Percentiles rank a stretch among this genome's conserved stretches.
Evolutionary conservation across 2,329 filamentous ascomycete genomes (phyloP).

Genomic region (Chrysoporthe puriensis): DNA sequence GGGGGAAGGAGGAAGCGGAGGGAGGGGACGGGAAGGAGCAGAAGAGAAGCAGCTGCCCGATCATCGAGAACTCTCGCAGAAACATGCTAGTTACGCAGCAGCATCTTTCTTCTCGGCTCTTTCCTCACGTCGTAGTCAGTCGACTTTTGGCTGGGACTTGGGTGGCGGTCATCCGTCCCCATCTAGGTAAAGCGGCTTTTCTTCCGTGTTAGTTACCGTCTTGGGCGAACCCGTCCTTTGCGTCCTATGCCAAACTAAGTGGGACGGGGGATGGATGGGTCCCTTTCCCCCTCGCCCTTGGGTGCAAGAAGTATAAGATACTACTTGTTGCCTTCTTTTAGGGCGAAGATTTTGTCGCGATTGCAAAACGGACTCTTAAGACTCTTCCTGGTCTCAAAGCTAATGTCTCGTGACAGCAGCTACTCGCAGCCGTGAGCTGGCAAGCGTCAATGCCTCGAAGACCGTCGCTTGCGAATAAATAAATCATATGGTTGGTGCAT

Average conservation of each 20-base stretch:
- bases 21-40: background rate
- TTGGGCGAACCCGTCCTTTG: constrained; percentile 21
- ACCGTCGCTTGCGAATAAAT: background rate
- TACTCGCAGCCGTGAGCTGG: background rate
- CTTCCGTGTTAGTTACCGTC: constrained; percentile 28
- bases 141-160: background rate
- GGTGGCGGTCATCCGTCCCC: constrained; percentile 3
- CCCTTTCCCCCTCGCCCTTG: background rate
- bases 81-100: background rate
- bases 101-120: background rate
- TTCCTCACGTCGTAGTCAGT: background rate
- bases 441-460: too few relatives aligned
- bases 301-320: background rate
- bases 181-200: constrained; percentile 27
- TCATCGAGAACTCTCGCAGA: background rate
- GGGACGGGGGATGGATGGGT: background rate
- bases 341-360: background rate
- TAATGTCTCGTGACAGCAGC: background rate
- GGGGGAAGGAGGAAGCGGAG: background rate
- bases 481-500: constrained; percentile 15
- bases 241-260: background rate
- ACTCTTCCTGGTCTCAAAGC: background rate
- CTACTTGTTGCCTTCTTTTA: too few relatives aligned
- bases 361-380: background rate
- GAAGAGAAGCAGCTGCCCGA: background rate